Evolutionary conservation across 1,284 basidiomycete genomes (phyloP), one percentile per base, ranked within the genome.

Genomic region (Heterobasidion annosum): DNA sequence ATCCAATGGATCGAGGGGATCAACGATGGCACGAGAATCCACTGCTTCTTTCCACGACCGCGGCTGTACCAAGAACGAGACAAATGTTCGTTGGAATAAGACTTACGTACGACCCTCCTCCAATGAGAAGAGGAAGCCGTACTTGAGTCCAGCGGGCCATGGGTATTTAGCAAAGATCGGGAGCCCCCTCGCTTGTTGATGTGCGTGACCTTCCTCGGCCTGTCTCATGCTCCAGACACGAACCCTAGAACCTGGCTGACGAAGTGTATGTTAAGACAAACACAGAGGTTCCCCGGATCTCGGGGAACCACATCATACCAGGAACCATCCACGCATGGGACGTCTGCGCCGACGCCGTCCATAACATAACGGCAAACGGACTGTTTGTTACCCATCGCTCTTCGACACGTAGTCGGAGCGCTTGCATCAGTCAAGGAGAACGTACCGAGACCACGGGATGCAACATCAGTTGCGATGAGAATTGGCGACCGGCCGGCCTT

Each of bases 371-470:
- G 52, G 53, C 55, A 54, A 56, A 56, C 59, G 48, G 52, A 34
- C 53, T 58, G 59, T 61, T 60, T 58, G 60, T 60, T 60, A 58
- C 55, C 59, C 56, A 53, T 56, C 48, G 60, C 58, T 60, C 63
- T 64, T 60, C 59, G 64, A 64, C 62, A 59, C 56, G 57, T 57
- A 50, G 63, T 64, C 67, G 65, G 61, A 69, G 70, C 70, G 67
- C 70, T 67, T 66, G 64, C 54, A 19, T 59, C 57, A 58, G 59
- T 58, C 64, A 62, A 55, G 56, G 72, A 68, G 70, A 68, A 97
- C 95, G 79, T 90, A 99, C 96, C 96, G 69, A 99, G 85, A 86
- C 96, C 96, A 85, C 96, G 95, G 69, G 94, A 98, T 61, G 96
- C 96, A 64, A 99, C 92, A 68, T 95, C 93, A 63, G 93, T 96